A percentile compares a stretch with the other conserved stretches of the same genome.
Conservation (phyloP, 495 filamentous ascomycete genomes). For the Aspergillus haitiensis region DNA sequence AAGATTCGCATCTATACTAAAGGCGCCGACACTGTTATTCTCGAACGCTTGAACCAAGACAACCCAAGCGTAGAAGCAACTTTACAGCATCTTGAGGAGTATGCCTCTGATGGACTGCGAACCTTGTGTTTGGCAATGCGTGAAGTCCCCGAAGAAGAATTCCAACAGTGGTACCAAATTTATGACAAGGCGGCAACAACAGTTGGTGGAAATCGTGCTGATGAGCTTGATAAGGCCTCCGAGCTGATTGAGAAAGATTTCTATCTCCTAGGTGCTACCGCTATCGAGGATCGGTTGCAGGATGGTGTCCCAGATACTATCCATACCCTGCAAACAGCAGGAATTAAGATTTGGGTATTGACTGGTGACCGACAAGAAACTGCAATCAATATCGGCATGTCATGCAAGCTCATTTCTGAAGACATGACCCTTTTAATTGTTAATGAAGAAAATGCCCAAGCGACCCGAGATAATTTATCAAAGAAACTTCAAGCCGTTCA, state of each 20-base stretch:
- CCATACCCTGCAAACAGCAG: slow-evolving; percentile 92
- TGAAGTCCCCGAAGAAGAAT: slow-evolving; percentile 89
- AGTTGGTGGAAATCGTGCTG: slow-evolving; percentile 85
- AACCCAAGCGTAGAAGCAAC: slow-evolving; percentile 87
- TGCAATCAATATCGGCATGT: slow-evolving; percentile 99
- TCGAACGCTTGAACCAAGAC: slow-evolving; percentile 75
- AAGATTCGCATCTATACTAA: slow-evolving; percentile 93
- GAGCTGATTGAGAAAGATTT: slow-evolving; percentile 94
- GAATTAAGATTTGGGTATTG: slow-evolving; percentile 98
- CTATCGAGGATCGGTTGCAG: slow-evolving; percentile 95
- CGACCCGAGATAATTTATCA: slow-evolving; percentile 78
- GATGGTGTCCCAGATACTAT: slow-evolving; percentile 99
- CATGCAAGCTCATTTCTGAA: slow-evolving; percentile 96
- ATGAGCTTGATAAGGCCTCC: slow-evolving; percentile 96
- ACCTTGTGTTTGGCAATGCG: slow-evolving; percentile 96
- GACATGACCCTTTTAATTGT: slow-evolving; percentile 98
- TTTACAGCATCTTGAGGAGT: slow-evolving; percentile 92
- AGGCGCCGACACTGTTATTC: slow-evolving; percentile 95
- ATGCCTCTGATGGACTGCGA: slow-evolving; percentile 92
- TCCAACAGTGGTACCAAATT: slow-evolving; percentile 80
- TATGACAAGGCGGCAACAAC: slow-evolving; percentile 90
- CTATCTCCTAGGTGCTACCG: slow-evolving; percentile 88
- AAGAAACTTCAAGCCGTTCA: slow-evolving; percentile 91
- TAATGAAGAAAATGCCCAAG: slow-evolving; percentile 78
- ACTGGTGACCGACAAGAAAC: slow-evolving; percentile 98